Conservation (phyloP, 106 monocot genomes). For the Dioscorea dumetorum region DNA sequence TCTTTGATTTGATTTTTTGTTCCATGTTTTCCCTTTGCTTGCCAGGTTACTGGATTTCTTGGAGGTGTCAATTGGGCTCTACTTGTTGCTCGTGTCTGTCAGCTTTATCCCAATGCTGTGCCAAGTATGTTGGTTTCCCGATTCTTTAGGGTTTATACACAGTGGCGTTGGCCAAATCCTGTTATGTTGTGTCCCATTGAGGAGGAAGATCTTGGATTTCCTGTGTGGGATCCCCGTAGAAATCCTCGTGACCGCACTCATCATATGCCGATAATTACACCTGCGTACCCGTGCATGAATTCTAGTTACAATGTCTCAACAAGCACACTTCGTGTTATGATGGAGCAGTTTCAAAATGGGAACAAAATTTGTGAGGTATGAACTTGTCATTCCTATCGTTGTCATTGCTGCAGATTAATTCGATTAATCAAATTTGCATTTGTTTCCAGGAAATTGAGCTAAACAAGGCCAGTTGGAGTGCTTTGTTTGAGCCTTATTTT, state of each 20-base stretch:
- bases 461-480: constrained; percentile 57
- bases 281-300: constrained; percentile 99
- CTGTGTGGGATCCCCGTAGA: constrained; percentile 94
- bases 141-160: constrained; percentile 97
- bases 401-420: neutral
- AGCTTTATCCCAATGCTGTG: constrained; percentile 91
- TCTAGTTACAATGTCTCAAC: constrained; percentile 98
- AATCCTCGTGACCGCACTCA: constrained; percentile 85
- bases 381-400: neutral
- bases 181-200: constrained; percentile 90
- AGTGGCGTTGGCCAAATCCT: constrained; percentile 99
- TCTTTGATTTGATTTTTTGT: neutral
- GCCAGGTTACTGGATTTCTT: constrained; percentile 94
- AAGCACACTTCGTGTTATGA: constrained; percentile 90
- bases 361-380: constrained; percentile 84
- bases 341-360: constrained; percentile 83
- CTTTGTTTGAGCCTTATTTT: constrained; percentile 75
- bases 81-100: constrained; percentile 84
- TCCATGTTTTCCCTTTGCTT: neutral
- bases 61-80: constrained; percentile 97
- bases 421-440: neutral
- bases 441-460: constrained; percentile 74
- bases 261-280: constrained; percentile 98
- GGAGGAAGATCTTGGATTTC: constrained; percentile 86
- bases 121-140: constrained; percentile 91